These are phyloP conservation scores for Polyplosphaeria fusca DNA, from an alignment of 495 filamentous ascomycete genomes.

Conservation along the genomic window DNA sequence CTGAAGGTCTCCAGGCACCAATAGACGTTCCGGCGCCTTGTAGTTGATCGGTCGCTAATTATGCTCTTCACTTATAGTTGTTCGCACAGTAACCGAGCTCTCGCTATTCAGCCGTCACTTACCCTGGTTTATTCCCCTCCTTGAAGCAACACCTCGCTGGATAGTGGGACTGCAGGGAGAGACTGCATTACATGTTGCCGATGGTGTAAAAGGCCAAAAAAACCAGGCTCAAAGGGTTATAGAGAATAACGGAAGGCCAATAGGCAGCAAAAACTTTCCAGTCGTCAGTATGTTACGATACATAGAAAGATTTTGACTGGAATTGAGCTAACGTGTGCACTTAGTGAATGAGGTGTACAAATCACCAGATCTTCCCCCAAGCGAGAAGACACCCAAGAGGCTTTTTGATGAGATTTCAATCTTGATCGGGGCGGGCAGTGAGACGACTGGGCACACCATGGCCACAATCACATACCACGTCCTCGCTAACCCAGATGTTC, in stretches of 20 bases:
- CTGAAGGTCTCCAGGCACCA: no score
- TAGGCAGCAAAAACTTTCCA: conserved; percentile 3
- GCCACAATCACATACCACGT: conserved; percentile 5
- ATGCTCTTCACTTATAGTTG: no score
- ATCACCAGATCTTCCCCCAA: background rate
- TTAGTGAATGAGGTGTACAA: conserved; percentile 12
- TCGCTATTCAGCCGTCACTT: conserved; percentile 6
- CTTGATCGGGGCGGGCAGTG: conserved; percentile 5
- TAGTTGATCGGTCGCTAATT: no score
- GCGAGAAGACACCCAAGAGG: conserved; percentile 2
- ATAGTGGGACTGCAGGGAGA: background rate
- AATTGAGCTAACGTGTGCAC: no score
- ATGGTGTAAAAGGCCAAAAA: background rate
- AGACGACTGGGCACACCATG: conserved; percentile 6
- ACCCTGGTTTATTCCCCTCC: background rate
- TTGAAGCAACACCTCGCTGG: background rate
- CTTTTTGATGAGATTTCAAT: background rate
- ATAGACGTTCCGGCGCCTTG: no score
- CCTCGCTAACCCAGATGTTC: conserved; percentile 1
- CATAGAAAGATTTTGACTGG: no score
- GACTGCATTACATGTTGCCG: background rate
- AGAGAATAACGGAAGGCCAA: background rate
- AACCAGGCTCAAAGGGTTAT: conserved; percentile 2
- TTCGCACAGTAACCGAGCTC: background rate
- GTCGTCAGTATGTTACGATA: no score